Base-by-base conservation (phyloP, 305 asterid species). In the Euphrasia arctica region DNA sequence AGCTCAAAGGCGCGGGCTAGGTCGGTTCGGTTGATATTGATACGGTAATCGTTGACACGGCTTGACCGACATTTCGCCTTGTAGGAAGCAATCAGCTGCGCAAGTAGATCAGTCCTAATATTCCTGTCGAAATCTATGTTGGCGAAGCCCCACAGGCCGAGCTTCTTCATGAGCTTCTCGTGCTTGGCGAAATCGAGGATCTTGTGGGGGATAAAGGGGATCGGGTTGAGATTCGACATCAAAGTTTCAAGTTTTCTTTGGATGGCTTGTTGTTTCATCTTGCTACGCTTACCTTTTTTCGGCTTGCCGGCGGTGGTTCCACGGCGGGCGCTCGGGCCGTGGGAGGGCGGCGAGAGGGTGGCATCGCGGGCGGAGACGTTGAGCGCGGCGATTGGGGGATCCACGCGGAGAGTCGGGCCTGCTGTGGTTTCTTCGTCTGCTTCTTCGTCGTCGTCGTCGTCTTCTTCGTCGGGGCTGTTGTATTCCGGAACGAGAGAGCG, bases 101-200 rank as follows among this genome's bases (percentile, higher is more conserved):
- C 85, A 73, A 89, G 71, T 72, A 86, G 69, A 65, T 89, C 91
- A 28, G 43, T 74, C 80, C 88, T 77, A 9, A 84, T 31, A 48
- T 11, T 58, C 75, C 74, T 71, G 72, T 84, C 95, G 43, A 88
- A 85, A 42, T 77, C 81, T 11, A 76, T 60, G 49, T 79, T 78
- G 32, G 78, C 80, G 58, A 89, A 82, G 32, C 86, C 88, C 96
- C 95, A 86, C 83, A 89, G 68, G 11, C 92, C 88, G 8, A 89
- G 80, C 67, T 66, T 76, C 83, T 47, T 78, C 59, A 85, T 50
- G 47, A 83, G 79, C 62, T 60, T 58, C 75, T 87, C 88, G 34
- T 83, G 81, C 36, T 70, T 69, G n/a, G 70, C 4, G 14, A 85
- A 79, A 74, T 78, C 78, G 42, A 71, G 76, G 41, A 70, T 59